Conservation (phyloP, 345 rosid genomes). For the Eucalyptus leucophloia region DNA sequence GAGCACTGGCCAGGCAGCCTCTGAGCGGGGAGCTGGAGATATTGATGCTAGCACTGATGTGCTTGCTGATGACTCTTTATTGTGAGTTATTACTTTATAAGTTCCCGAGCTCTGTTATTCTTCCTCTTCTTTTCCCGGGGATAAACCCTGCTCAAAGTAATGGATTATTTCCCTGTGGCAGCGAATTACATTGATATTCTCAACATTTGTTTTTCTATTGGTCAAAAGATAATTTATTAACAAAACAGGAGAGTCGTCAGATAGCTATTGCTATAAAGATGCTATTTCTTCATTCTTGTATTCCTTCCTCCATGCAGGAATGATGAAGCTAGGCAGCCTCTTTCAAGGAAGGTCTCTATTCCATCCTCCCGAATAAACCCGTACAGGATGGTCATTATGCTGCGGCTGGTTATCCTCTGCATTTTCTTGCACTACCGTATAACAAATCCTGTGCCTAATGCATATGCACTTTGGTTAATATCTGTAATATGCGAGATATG, state of each 20-base stretch:
- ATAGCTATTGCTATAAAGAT: neutral
- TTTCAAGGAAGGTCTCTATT: conserved; percentile 77
- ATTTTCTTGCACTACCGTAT: conserved; percentile 81
- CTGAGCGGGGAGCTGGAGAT: conserved; percentile 90
- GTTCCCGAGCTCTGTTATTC: neutral
- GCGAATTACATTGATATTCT: neutral
- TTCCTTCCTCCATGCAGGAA: conserved; percentile 21
- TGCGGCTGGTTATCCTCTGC: conserved; percentile 67
- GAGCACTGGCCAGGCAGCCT: conserved; percentile 70
- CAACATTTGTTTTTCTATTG: neutral
- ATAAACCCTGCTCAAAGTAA: neutral
- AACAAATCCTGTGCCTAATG: conserved; percentile 77
- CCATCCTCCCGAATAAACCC: conserved; percentile 86
- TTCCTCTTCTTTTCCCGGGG: neutral
- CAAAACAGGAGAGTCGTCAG: neutral
- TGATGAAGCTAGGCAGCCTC: conserved; percentile 90
- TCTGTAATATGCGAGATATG: conserved; percentile 95
- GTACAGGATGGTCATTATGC: conserved; percentile 81
- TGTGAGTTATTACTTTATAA: conserved; percentile 29
- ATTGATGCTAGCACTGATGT: conserved; percentile 87
- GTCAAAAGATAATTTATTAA: neutral
- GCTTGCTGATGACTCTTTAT: conserved; percentile 71
- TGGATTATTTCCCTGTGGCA: neutral
- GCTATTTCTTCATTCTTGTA: neutral
- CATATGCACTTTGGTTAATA: conserved; percentile 68